These are phyloP conservation scores for Citropsis articulata DNA, from an alignment of 345 rosid genomes.

Conservation along the genomic window DNA sequence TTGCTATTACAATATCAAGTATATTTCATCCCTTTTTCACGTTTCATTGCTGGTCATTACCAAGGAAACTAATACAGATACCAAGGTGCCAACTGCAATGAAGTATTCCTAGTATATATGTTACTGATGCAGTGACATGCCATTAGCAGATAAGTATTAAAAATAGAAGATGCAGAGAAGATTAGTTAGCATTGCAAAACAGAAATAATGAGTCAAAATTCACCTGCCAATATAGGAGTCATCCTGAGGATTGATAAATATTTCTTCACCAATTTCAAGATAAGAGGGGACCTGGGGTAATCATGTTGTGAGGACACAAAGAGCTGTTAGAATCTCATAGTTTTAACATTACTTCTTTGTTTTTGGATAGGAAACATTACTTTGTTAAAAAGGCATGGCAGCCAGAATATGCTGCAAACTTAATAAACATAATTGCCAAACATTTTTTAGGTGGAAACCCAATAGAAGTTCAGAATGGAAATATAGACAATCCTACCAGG, in stretches of 20 bases:
- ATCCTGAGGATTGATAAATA: constrained; percentile 73
- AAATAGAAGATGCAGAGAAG: neutral
- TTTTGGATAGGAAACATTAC: no score
- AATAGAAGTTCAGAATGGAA: neutral
- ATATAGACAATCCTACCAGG: neutral
- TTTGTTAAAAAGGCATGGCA: neutral
- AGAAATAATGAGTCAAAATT: neutral
- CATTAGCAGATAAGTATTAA: neutral
- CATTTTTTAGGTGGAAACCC: neutral
- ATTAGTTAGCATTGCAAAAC: neutral
- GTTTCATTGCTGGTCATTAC: neutral
- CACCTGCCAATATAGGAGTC: constrained; percentile 75
- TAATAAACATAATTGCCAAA: neutral
- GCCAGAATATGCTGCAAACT: neutral
- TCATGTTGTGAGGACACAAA: neutral
- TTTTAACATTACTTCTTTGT: neutral
- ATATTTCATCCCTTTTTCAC: neutral
- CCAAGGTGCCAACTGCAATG: no score
- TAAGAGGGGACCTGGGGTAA: constrained; percentile 67
- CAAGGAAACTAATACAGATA: no score
- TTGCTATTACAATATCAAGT: neutral
- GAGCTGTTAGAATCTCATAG: neutral
- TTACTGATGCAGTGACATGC: constrained; percentile 5
- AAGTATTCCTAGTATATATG: neutral
- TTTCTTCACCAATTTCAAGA: constrained; percentile 70